These are phyloP conservation scores for Pachysolen tannophilus DNA, from an alignment of 805 yeast species.

Conservation along the genomic window DNA sequence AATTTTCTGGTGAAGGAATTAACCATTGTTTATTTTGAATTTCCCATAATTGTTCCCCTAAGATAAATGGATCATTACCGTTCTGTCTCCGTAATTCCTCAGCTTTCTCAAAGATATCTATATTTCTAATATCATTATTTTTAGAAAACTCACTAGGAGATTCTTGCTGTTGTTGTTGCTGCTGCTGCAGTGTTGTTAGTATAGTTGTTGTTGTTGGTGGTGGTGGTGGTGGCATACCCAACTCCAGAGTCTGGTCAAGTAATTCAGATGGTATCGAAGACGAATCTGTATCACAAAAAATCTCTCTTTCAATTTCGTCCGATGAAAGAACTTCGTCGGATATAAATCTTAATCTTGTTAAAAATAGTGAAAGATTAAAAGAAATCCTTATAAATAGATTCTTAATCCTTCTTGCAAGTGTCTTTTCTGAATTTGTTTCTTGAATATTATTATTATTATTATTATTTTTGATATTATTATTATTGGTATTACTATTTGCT, in stretches of 20 bases:
- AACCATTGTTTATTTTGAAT: slow-evolving; percentile 65
- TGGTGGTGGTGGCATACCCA: neutral
- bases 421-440: slow-evolving; percentile 11
- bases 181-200: neutral
- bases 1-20: slow-evolving; percentile 24
- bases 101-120: slow-evolving; percentile 23
- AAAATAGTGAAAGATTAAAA: slow-evolving; percentile 27
- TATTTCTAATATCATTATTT: slow-evolving; percentile 5
- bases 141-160: too few relatives aligned
- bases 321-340: slow-evolving; percentile 42
- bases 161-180: neutral
- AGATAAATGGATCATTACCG: slow-evolving; percentile 29
- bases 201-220: too few relatives aligned
- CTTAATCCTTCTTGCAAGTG: slow-evolving; percentile 15
- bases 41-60: slow-evolving; percentile 64
- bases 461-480: neutral
- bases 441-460: neutral
- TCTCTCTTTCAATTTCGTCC: slow-evolving; percentile 41
- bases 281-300: slow-evolving; percentile 35
- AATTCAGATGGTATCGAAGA: slow-evolving; percentile 19
- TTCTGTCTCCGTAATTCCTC: slow-evolving; percentile 19
- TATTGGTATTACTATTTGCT: too few relatives aligned
- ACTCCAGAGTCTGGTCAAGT: slow-evolving; percentile 16
- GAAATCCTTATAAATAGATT: slow-evolving; percentile 30
- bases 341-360: slow-evolving; percentile 27